Evolutionary conservation across 106 monocot genomes (phyloP), one percentile per base, ranked within the genome.

Genomic region (Allium fistulosum): DNA sequence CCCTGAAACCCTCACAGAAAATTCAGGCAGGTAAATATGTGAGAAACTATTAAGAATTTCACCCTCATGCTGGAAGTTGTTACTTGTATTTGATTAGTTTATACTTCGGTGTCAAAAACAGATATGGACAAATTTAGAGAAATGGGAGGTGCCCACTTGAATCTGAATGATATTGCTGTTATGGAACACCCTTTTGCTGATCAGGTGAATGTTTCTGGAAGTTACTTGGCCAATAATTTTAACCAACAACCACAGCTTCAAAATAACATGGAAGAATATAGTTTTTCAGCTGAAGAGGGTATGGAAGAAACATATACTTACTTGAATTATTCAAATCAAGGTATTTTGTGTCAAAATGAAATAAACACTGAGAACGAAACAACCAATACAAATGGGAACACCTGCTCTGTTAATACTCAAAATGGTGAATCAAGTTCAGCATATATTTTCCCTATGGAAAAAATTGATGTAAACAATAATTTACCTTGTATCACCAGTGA

Each of bases 201-300:
- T 26, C 50, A 46, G 15, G 46, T 51, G 48, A 69, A 67, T 74
- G 62, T 66, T 12, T 27, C 16, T 69, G 76, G 48, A 48, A 57
- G 72, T 55, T 59, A 70, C 46, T 49, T 70, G 10, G 58, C 67
- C 49, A 26, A 18, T 27, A 72, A 56, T 53, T 58, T 57, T 62
- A 65, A 87, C 49, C 17, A 75, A 37, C 37, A 37, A 48, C 68
- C 63, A 52, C 50, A 72, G 26, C 66, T 81, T 26, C 75, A 73
- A 66, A 67, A 28, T 17, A 53, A 62, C n/a, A 59, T 49, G 59
- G 7, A 45, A 49, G 68, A 52, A 28, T 60, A 26, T 57, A 63
- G 37, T 62, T 50, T 60, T 9, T 14, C 49, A 48, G 17, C 26
- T 65, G 67, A 15, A 63, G 67, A 10, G 37, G 37, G 37, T 64